phyloP scores from a whole-genome alignment of 202 grass and related monocot species.

The Panicum hallii region DNA sequence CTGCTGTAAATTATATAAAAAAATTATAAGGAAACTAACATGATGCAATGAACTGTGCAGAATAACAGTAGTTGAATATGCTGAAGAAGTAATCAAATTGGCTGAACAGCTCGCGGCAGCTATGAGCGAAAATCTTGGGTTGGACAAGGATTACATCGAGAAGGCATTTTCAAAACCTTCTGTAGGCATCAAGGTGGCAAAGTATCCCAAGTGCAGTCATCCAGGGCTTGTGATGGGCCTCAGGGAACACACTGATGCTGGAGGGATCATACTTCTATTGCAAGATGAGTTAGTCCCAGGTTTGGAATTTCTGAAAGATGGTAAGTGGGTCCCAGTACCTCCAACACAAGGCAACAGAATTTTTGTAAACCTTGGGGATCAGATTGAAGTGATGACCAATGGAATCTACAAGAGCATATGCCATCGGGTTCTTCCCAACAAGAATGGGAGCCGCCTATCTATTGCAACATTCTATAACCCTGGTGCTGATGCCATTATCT shows the following conservation, averaged over 20 bases:
- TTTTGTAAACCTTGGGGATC: slow-evolving; percentile 74
- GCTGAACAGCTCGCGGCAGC: slow-evolving; percentile 57
- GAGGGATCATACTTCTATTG: slow-evolving; percentile 71
- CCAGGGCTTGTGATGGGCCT: slow-evolving; percentile 67
- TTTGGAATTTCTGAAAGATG: slow-evolving; percentile 77
- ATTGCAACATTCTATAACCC: slow-evolving; percentile 78
- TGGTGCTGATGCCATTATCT: slow-evolving; percentile 60
- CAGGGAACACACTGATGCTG: slow-evolving; percentile 68
- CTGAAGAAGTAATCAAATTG: slow-evolving; percentile 56
- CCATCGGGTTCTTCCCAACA: slow-evolving; percentile 58
- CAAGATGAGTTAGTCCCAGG: slow-evolving; percentile 70
- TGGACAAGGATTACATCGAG: slow-evolving; percentile 61
- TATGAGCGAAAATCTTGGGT: slow-evolving; percentile 73
- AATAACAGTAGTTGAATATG: slow-evolving; percentile 38
- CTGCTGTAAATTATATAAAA: slow-evolving; percentile 8
- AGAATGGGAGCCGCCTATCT: slow-evolving; percentile 63
- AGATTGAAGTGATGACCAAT: slow-evolving; percentile 75
- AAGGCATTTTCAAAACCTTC: slow-evolving; percentile 63
- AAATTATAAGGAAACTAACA: slow-evolving; percentile 29
- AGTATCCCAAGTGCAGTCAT: slow-evolving; percentile 64
- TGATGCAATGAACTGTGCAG: slow-evolving; percentile 44
- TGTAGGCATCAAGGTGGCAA: slow-evolving; percentile 73
- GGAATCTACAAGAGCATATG: slow-evolving; percentile 73
- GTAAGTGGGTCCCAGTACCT: slow-evolving; percentile 62
- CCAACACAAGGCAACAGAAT: slow-evolving; percentile 61